phyloP scores from a whole-genome alignment of 148 eudicot genomes.

The Agrostemma githago region DNA sequence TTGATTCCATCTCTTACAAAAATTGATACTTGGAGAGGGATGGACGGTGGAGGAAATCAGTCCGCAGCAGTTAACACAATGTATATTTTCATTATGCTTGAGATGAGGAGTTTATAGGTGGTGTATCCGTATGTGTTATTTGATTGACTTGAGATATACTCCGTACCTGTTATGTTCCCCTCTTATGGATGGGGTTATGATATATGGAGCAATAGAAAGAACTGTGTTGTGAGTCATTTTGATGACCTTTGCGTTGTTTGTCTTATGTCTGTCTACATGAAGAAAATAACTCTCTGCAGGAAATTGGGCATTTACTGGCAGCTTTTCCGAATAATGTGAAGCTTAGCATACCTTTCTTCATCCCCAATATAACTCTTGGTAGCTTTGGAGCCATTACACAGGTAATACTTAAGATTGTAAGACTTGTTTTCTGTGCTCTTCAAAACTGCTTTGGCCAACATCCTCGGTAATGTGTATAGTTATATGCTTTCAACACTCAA shows the following conservation, averaged over 20 bases:
- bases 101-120: not conserved
- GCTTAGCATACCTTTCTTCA: slow-evolving; percentile 89
- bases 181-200: not conserved
- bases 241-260: slow-evolving; percentile 21
- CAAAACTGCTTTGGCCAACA: not conserved
- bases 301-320: slow-evolving; percentile 86
- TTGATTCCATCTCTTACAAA: not conserved
- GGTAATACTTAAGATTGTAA: slow-evolving; percentile 32
- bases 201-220: slow-evolving; percentile 1
- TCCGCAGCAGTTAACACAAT: not conserved
- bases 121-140: not conserved
- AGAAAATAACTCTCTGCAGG: slow-evolving; percentile 53
- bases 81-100: not conserved
- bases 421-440: not conserved
- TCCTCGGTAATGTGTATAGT: not conserved
- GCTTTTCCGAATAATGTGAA: slow-evolving; percentile 93
- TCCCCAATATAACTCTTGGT: slow-evolving; percentile 97
- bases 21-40: not conserved
- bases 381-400: slow-evolving; percentile 98
- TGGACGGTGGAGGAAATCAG: not conserved
- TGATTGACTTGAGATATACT: not conserved
- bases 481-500: not conserved
- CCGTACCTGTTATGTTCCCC: not conserved
- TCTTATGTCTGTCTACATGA: slow-evolving; percentile 31
- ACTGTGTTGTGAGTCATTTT: slow-evolving; percentile 18